Base-by-base conservation (phyloP, 116 monocot species). In the Iris pallida region DNA sequence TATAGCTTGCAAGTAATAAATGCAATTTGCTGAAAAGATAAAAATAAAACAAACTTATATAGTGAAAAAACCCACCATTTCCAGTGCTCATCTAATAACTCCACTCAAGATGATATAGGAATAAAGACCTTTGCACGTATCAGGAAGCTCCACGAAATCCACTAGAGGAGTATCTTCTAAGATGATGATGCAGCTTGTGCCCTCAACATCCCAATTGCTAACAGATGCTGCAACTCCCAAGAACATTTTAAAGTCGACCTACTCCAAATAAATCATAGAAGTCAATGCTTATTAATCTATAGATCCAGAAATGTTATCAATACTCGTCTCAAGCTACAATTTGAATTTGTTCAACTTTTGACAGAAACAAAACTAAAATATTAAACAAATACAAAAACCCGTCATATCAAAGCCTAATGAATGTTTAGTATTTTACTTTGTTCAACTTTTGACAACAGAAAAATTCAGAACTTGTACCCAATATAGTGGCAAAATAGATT, bases 211-310 rank as follows among this genome's bases (percentile, higher is more conserved):
- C 96, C 96, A 96, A 78, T 89, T 92, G 16, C 80, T 78, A 16
- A 96, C 89, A 20, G 85, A 69, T 67, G 96, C 96, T 64, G 91
- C 73, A 16, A 96, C 81, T 19, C 96, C 96, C 57, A 96, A 72
- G 81, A 96, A 91, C 89, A 96, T 96, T 76, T 96, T 96, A 65
- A 96, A 89, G 16, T 92, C 96, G 61, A 96, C 92, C 96, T 96
- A 75, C 72, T 80, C 66, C 30, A 67, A 68, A 20, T 44, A 30
- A 3, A 19, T 9, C 11, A 60, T 15, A 19, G 45, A 5, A 75
- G 52, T 53, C 45, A 20, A 64, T 16, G 6, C 63, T 42, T 56
- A 11, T 0, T 30, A 30, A 30, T 30, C 30, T 30, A 3, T 30
- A 1, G 0, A 30, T 30, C n/a, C n/a, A n/a, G 30, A 30, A 30